These are phyloP conservation scores for Cladosporium colombiae DNA, from an alignment of 2,329 filamentous ascomycete genomes.

Conservation along the genomic window DNA sequence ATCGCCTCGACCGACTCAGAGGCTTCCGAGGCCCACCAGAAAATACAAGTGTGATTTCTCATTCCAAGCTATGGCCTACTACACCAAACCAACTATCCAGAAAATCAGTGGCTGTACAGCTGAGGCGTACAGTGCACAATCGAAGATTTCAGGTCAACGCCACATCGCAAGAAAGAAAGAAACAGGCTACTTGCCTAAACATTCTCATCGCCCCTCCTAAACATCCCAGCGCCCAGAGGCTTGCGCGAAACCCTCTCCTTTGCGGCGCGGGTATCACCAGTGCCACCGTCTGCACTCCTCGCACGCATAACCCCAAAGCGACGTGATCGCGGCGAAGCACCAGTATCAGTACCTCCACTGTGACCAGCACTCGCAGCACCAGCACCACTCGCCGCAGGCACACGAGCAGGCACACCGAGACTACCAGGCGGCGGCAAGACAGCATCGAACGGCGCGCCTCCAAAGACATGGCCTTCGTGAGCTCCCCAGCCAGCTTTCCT, in stretches of 20 bases:
- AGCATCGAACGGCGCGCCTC: slow-evolving; percentile 48
- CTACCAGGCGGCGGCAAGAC: slow-evolving; percentile 14
- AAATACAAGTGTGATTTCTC: background rate
- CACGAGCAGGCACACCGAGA: slow-evolving; percentile 12
- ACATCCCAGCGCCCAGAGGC: slow-evolving; percentile 5
- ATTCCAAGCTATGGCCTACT: background rate
- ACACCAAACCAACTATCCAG: background rate
- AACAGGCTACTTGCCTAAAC: background rate
- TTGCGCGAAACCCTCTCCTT: slow-evolving; percentile 9
- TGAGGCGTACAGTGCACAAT: no score
- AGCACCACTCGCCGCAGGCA: background rate
- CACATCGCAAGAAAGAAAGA: background rate
- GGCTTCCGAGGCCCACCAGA: background rate
- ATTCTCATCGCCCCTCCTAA: slow-evolving; percentile 13
- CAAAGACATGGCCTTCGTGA: slow-evolving; percentile 41
- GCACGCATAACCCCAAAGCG: background rate
- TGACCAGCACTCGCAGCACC: background rate
- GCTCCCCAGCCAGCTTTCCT: slow-evolving; percentile 62
- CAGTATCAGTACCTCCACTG: background rate
- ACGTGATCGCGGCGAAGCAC: background rate
- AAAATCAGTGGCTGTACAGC: background rate
- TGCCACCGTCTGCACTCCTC: slow-evolving; percentile 6
- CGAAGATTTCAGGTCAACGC: background rate
- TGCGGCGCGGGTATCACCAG: background rate
- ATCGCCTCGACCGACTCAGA: no score